These are phyloP conservation scores for Corylus avellana DNA, from an alignment of 306 rosid genomes.

Conservation along the genomic window DNA sequence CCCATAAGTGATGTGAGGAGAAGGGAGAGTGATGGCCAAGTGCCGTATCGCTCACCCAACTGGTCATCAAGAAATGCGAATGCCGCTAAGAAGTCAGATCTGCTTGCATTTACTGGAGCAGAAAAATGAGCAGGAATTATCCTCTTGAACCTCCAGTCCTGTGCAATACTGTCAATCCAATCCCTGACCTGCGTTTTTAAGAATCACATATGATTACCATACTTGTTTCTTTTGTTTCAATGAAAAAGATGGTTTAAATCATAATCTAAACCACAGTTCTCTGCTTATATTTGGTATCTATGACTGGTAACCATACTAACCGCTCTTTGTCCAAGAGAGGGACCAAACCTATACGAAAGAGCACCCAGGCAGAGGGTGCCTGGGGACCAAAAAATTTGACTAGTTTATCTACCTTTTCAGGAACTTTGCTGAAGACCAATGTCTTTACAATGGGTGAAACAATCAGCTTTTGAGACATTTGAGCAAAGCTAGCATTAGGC, in stretches of 20 bases:
- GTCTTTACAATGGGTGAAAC: slow-evolving; percentile 98
- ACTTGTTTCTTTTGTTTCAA: background rate
- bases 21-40: slow-evolving; percentile 67
- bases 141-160: slow-evolving; percentile 88
- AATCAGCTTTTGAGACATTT: slow-evolving; percentile 93
- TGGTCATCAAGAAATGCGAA: slow-evolving; percentile 86
- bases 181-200: slow-evolving; percentile 70
- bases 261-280: background rate
- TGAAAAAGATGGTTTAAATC: background rate
- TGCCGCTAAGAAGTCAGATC: slow-evolving; percentile 75
- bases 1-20: slow-evolving; percentile 78
- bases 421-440: slow-evolving; percentile 89
- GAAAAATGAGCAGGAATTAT: slow-evolving; percentile 92
- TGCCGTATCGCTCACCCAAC: slow-evolving; percentile 53
- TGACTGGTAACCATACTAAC: background rate
- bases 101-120: slow-evolving; percentile 75
- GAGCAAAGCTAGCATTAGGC: slow-evolving; percentile 80
- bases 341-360: background rate
- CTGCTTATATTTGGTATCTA: background rate
- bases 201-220: slow-evolving; percentile 1
- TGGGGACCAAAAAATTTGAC: background rate
- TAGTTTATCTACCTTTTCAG: slow-evolving; percentile 66
- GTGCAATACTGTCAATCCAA: slow-evolving; percentile 76
- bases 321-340: background rate
- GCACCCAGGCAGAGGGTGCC: background rate